phyloP scores from a whole-genome alignment of 2,329 filamentous ascomycete genomes.

The Fusarium sp. region DNA sequence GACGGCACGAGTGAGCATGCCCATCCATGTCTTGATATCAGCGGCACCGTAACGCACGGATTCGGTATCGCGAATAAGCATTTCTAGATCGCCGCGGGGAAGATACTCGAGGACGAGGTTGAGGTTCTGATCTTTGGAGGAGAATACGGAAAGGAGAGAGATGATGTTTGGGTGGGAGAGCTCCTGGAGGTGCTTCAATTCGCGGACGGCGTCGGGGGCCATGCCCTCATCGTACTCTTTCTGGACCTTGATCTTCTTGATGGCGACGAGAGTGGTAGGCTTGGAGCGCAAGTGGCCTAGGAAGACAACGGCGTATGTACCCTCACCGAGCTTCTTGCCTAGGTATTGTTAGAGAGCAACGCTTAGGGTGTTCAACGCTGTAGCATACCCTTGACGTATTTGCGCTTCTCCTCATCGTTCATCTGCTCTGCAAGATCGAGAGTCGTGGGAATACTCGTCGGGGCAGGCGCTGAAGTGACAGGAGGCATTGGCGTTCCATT shows the following conservation, averaged over 20 bases:
- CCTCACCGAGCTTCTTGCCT: constrained; percentile 93
- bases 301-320: constrained; percentile 97
- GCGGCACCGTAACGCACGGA: constrained; percentile 82
- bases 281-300: constrained; percentile 81
- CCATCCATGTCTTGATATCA: constrained; percentile 98
- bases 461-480: constrained; percentile 42
- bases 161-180: constrained; percentile 96
- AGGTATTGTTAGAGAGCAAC: background rate
- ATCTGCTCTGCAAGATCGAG: constrained; percentile 79
- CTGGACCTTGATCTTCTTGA: constrained; percentile 92
- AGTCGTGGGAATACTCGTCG: constrained; percentile 48
- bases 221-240: constrained; percentile 91
- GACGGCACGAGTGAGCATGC: constrained; percentile 90
- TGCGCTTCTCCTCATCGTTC: constrained; percentile 82
- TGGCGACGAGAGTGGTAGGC: constrained; percentile 80
- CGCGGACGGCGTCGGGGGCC: constrained; percentile 91
- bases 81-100: constrained; percentile 92
- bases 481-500: constrained; percentile 56
- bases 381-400: constrained; percentile 83
- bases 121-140: constrained; percentile 94
- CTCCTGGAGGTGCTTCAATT: constrained; percentile 95
- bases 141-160: constrained; percentile 90
- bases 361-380: too few relatives aligned
- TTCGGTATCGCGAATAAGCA: constrained; percentile 87
- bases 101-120: constrained; percentile 95